These are phyloP conservation scores for Pinus taeda DNA, from an alignment of 75 land plant species.

Conservation along the genomic window DNA sequence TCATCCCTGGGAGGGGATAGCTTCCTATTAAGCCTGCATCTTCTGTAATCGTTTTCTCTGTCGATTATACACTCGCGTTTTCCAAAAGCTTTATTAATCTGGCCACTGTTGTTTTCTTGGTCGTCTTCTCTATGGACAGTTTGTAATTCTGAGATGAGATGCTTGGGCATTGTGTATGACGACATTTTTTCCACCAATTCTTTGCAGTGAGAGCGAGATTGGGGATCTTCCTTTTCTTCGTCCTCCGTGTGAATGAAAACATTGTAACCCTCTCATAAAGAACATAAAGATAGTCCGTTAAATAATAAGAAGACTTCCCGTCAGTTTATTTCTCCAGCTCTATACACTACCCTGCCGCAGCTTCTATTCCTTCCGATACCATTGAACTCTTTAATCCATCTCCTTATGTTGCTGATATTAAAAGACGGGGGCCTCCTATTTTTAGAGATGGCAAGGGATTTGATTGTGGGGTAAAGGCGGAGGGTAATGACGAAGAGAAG, in stretches of 20 bases:
- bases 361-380: constrained; percentile 7
- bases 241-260: neutral
- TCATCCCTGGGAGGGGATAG: constrained; percentile 10
- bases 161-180: constrained; percentile 12
- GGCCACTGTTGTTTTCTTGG: neutral
- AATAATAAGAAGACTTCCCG: neutral
- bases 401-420: constrained; percentile 15
- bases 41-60: constrained; percentile 11
- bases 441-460: neutral
- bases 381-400: constrained; percentile 12
- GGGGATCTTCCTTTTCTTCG: neutral
- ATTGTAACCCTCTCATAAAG: neutral
- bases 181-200: neutral
- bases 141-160: neutral
- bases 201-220: neutral
- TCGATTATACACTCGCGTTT: constrained; percentile 4
- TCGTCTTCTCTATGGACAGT: neutral
- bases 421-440: constrained; percentile 1
- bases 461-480: neutral
- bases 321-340: constrained; percentile 10
- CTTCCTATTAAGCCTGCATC: constrained; percentile 3
- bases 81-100: neutral
- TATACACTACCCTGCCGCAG: constrained; percentile 15
- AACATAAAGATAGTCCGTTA: neutral
- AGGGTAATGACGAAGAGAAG: neutral